Base-by-base conservation (phyloP, 2,329 filamentous ascomycete species). In the Pyricularia pennisetigena region DNA sequence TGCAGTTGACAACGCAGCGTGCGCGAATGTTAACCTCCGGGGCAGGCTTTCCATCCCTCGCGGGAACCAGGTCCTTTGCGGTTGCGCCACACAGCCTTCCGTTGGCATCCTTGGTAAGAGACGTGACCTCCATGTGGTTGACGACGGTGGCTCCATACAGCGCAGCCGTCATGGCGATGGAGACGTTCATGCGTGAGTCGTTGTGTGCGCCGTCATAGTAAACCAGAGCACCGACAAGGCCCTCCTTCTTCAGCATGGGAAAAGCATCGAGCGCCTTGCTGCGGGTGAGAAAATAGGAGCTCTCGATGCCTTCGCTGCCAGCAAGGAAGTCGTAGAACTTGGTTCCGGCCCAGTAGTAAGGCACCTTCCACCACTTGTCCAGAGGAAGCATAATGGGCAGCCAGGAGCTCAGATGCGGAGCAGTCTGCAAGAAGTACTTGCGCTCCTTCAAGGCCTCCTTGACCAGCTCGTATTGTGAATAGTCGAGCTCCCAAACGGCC, bases 201-300 rank as follows among this genome's bases (percentile, higher is more conserved):
- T 95, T 94, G 81, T 94, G 92, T 69, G 91, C 91, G 71, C 91
- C 91, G 79, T 95, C 90, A 76, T 94, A 94, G 83, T 95, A 95
- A 54, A 94, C 91, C 74, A 94, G 81, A 41, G 91, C 91, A 72
- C 92, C 91, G 67, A 93, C 85, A 20, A 94, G 81, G 70, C 87
- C 87, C 67, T 91, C 87, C 74, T 86, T 88, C 78, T 89, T 90
- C 72, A 95, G 80, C 85, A 93, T 90, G 26, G 91, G 91, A 74
- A 94, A 94, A 8, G 88, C 86, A 74, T 92, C 89, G 70, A 93
- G 81, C 9, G 91, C 91, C 78, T 92, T 92, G 78, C 85, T 89
- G 79, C 88, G 90, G 71, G 89, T 90, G 79, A 94, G 79, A 76
- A 92, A 93, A 79, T 94, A 94, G 2, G 91, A 94, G 75, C 87